These are phyloP conservation scores for Quercus glauca DNA, from an alignment of 306 rosid species.

Conservation along the genomic window DNA sequence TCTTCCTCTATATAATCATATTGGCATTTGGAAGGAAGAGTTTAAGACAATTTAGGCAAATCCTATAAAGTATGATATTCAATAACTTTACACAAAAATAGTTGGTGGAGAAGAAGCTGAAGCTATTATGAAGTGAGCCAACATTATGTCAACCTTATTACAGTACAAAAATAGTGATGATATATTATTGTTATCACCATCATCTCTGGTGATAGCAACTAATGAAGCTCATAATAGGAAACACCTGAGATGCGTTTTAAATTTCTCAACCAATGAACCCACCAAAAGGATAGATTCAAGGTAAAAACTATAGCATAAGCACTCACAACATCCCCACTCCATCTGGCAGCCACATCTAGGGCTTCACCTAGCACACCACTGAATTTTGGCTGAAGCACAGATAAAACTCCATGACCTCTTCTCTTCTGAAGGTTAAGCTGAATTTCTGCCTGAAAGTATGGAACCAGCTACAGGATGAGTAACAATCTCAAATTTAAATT, in stretches of 20 bases:
- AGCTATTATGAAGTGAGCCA: background rate
- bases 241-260: background rate
- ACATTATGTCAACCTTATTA: background rate
- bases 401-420: constrained; percentile 91
- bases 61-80: background rate
- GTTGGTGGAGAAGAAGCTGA: background rate
- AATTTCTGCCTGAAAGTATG: constrained; percentile 77
- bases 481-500: background rate
- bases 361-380: constrained; percentile 94
- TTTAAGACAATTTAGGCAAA: background rate
- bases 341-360: constrained; percentile 87
- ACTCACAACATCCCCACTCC: constrained; percentile 99
- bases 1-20: background rate
- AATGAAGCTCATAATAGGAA: too few species aligned
- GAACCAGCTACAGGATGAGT: constrained; percentile 12
- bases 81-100: background rate
- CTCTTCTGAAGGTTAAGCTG: constrained; percentile 86
- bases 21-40: background rate
- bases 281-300: background rate
- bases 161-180: background rate
- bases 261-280: background rate
- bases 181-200: background rate
- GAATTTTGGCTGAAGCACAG: constrained; percentile 82
- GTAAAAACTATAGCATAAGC: constrained; percentile 21
- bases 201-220: background rate